Conservation (phyloP, 169 alveolate species). For the Condylostoma magnum region DNA sequence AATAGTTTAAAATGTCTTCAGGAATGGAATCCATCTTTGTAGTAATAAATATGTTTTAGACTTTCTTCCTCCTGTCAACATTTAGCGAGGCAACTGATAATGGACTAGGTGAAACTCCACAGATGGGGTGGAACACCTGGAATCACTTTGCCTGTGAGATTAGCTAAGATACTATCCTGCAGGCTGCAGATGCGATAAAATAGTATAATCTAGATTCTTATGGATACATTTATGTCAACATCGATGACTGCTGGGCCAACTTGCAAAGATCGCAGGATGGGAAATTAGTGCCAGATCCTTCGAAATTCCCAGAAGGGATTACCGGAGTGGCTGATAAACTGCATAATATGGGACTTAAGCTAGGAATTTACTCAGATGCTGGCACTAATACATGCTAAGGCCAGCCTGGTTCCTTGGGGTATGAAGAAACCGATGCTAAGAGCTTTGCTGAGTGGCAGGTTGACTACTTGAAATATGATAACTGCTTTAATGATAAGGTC, state of each 20-base stretch:
- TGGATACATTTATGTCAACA: slow-evolving; percentile 76
- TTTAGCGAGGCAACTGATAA: too few species aligned
- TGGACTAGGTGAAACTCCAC: slow-evolving; percentile 68
- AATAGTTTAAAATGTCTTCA: too few species aligned
- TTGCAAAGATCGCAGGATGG: slow-evolving; percentile 53
- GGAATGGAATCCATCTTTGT: too few species aligned
- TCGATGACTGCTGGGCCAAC: slow-evolving; percentile 81
- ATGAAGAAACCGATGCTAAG: slow-evolving; percentile 70
- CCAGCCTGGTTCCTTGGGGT: slow-evolving; percentile 70
- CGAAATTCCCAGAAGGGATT: slow-evolving; percentile 74
- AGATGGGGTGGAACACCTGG: slow-evolving; percentile 86
- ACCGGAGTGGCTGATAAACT: slow-evolving; percentile 59
- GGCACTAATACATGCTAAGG: slow-evolving; percentile 70
- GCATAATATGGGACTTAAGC: slow-evolving; percentile 55
- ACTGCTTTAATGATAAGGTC: slow-evolving; percentile 59
- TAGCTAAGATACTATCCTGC: slow-evolving; percentile 43
- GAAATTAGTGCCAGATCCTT: slow-evolving; percentile 47
- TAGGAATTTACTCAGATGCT: slow-evolving; percentile 74
- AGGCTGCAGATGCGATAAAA: slow-evolving; percentile 53
- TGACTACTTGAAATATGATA: slow-evolving; percentile 68
- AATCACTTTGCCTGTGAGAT: slow-evolving; percentile 63
- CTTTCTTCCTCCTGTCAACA: too few species aligned
- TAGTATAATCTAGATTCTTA: slow-evolving; percentile 50
- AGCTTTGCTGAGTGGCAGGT: slow-evolving; percentile 71
- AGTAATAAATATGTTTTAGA: too few species aligned